Base-by-base conservation (phyloP, 2,329 filamentous ascomycete genomes). In the Scorias spongiosa region DNA sequence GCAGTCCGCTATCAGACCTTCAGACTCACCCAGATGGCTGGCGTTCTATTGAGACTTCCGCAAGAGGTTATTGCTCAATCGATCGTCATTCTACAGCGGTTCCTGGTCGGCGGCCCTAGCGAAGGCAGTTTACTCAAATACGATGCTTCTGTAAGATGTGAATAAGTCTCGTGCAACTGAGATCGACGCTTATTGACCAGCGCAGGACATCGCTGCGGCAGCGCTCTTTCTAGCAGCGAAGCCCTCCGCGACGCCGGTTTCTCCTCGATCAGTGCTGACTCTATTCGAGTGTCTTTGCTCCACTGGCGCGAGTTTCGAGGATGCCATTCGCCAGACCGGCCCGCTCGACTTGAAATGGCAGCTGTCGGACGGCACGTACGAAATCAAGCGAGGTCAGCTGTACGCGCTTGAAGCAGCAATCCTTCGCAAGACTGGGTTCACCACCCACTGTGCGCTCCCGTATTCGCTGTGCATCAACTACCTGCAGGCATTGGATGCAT, bases 381-480 rank as follows among this genome's bases (percentile, higher is more conserved):
- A 80, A 47, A 59, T 70, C 45, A 76, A 76, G 53, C 76, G 81
- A 50, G 64, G 68, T 15, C 69, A 72, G 11, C 69, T 96, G 5
- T 72, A 93, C 39, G 66, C 72, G n/a, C 73, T 80, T 41, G 91
- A 98, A 63, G 76, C 81, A 2, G 76, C 79, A 36, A 77, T 96
- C 14, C 72, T 96, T 1, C 77, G 78, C 47, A 71, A 77, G 0
- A 69, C 95, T 0, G 79, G 80, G 11, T 96, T 94, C 62, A 76
- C 93, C 55, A 84, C 81, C 1, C 84, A 91, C 52, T 84, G 93
- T 10, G 78, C 84, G 1, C 72, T 95, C 0, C 91, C 91, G 0
- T 85, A 96, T 57, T 75, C 83, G 0, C 75, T 96, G 11, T 84
- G 84, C 46, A 75, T 96, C 46, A 95, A 88, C 5, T 98, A 96